A percentile compares a stretch with the other conserved stretches of the same genome.
Evolutionary conservation across 371 early-diverging fungal genomes (phyloP).

Genomic region (Circinella umbellata): DNA sequence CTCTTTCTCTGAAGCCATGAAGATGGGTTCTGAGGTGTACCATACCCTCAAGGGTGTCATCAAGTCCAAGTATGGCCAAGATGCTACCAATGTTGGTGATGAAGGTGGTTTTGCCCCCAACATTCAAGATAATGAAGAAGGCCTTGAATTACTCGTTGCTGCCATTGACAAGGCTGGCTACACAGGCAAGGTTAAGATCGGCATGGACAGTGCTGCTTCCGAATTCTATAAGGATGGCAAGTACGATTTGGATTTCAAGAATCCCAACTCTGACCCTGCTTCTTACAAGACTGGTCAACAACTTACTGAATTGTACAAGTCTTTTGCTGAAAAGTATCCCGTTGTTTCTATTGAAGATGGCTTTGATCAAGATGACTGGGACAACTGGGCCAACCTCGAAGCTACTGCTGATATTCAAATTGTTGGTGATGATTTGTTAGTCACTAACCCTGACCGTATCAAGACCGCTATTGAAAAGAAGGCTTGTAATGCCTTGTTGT

Average conservation of each 20-base stretch:
- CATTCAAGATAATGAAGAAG: conserved; percentile 96
- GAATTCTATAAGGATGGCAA: conserved; percentile 95
- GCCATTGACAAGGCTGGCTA: conserved; percentile 95
- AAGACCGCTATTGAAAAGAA: conserved; percentile 89
- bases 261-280: conserved; percentile 82
- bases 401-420: conserved; percentile 80
- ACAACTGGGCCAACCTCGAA: conserved; percentile 86
- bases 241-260: conserved; percentile 98
- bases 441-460: conserved; percentile 97
- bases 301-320: conserved; percentile 86
- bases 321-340: conserved; percentile 89
- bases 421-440: conserved; percentile 99
- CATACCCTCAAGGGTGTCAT: conserved; percentile 93
- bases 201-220: conserved; percentile 98
- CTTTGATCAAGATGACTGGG: conserved; percentile 99
- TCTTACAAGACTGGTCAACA: conserved; percentile 77
- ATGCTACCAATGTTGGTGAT: conserved; percentile 99
- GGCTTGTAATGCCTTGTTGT: conserved; percentile 94
- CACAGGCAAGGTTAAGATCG: conserved; percentile 95
- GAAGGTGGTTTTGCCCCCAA: conserved; percentile 99
- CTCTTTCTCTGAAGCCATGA: conserved; percentile 96
- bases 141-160: conserved; percentile 88
- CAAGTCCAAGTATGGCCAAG: conserved; percentile 97
- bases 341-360: conserved; percentile 99
- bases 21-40: conserved; percentile 97